Conservation (phyloP, 2,329 filamentous ascomycete genomes). For the Sphaceloma murrayae region DNA sequence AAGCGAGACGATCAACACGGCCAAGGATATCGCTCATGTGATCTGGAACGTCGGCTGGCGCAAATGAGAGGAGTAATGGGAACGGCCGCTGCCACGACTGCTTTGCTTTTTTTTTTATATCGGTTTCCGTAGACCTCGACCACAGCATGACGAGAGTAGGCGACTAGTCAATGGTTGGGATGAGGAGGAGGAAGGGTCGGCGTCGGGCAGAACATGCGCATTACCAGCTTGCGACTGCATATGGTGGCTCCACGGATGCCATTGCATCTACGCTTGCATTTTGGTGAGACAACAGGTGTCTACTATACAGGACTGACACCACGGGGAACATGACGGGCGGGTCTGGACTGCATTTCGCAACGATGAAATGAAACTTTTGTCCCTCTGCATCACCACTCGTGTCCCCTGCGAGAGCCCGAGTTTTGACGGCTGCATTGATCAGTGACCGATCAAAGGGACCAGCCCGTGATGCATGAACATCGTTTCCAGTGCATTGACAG, state of each 20-base stretch:
- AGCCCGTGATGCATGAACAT: neutral
- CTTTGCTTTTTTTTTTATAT: too few species aligned
- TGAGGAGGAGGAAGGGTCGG: slow-evolving; percentile 1
- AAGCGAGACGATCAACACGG: slow-evolving; percentile 65
- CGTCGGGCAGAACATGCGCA: neutral
- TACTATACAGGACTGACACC: slow-evolving; percentile 3
- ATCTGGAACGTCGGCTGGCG: slow-evolving; percentile 60
- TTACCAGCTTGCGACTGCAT: slow-evolving; percentile 5
- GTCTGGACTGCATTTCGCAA: slow-evolving; percentile 1
- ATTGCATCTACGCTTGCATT: slow-evolving; percentile 13
- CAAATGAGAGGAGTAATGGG: slow-evolving; percentile 31
- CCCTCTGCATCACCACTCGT: too few species aligned
- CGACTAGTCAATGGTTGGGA: too few species aligned
- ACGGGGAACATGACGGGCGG: neutral
- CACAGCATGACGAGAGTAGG: slow-evolving; percentile 2
- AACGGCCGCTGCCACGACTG: neutral
- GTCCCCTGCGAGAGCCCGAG: too few species aligned
- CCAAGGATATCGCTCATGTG: slow-evolving; percentile 54
- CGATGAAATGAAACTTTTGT: slow-evolving; percentile 11
- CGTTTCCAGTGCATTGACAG: neutral
- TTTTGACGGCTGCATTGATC: too few species aligned
- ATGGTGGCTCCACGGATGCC: slow-evolving; percentile 9
- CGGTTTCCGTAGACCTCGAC: too few species aligned
- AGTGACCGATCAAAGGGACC: too few species aligned
- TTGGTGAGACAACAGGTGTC: slow-evolving; percentile 10